A percentile compares a stretch with the other conserved stretches of the same genome.
These are phyloP conservation scores for Aspergillus melleus DNA, from an alignment of 2,329 filamentous ascomycete species.

Conservation along the genomic window DNA sequence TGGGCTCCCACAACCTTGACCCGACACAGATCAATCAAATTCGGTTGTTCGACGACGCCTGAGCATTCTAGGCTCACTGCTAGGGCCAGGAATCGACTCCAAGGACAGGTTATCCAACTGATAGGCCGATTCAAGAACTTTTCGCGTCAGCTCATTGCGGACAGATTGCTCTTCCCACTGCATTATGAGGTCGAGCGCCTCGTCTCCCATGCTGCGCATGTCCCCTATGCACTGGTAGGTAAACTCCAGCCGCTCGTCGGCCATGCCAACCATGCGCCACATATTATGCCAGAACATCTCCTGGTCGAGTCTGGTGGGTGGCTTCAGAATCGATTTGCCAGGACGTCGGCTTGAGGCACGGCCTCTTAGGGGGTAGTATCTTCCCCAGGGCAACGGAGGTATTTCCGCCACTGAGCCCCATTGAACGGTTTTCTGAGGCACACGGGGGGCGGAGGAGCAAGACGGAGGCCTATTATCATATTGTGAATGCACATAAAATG, in stretches of 20 bases:
- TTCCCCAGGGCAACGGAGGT: not conserved
- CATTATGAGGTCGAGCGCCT: slow-evolving; percentile 8
- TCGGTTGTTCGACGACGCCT: not conserved
- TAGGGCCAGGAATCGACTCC: not conserved
- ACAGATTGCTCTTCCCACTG: slow-evolving; percentile 6
- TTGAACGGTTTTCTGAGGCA: slow-evolving; percentile 2
- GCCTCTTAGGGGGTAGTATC: not conserved
- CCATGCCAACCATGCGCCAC: slow-evolving; percentile 3
- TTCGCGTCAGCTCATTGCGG: slow-evolving; percentile 1
- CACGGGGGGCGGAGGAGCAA: not conserved
- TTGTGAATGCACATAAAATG: not conserved
- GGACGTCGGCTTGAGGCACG: not conserved
- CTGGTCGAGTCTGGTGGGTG: slow-evolving; percentile 13
- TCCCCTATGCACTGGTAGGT: slow-evolving; percentile 2
- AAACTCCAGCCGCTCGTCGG: slow-evolving; percentile 8
- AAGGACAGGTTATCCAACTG: not conserved
- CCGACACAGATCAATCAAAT: not conserved
- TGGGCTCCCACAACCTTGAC: not conserved
- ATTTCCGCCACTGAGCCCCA: slow-evolving; percentile 4
- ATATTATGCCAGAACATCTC: slow-evolving; percentile 16
- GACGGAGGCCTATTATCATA: not conserved
- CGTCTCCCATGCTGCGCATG: not conserved
- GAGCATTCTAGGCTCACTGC: not conserved
- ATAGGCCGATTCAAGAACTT: not conserved
- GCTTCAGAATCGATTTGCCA: slow-evolving; percentile 13